Base-by-base conservation (phyloP, 2,329 filamentous ascomycete genomes). In the Fusarium tjaetaba region DNA sequence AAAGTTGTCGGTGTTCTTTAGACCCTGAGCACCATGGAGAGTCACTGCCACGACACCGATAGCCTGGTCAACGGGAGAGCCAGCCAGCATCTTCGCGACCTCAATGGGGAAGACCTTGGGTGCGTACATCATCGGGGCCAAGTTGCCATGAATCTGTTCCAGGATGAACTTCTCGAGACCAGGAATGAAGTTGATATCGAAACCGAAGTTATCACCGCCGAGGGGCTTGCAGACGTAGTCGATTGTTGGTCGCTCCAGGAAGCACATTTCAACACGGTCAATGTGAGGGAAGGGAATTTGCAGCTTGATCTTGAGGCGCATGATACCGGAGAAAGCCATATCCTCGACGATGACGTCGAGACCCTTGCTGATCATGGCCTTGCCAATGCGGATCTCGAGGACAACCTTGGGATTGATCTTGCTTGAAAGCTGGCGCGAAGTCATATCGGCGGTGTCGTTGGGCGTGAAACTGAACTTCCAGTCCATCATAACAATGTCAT, bases 401-500 rank as follows among this genome's bases (percentile, higher is more conserved):
- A 98, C 94, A 65, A 99, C 88, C 84, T 98, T 99, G 62, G 96
- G 96, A 80, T 99, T 98, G 82, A 98, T 90, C 86, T 97, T 98
- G 86, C 95, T 95, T 86, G 94, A 96, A 79, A 98, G 85, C 82
- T 99, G 96, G 69, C 93, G 91, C 5, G 92, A 87, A 4, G 96
- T 99, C 88, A 99, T 90, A 82, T 99, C 96, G 75, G 93, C 91
- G 6, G 90, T 93, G 82, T 99, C 97, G 76, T 96, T 98, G 39
- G 96, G 96, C 0, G 94, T 98, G 85, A 99, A 99, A 87, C 96
- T 98, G 84, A 99, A 99, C 79, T 97, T 97, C 96, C 96, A 99
- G 81, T 99, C 96, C 96, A 99, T 99, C 79, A 98, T 90, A 46
- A 99, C 94, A 66, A 95, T 92, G 80, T 99, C 96, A 72, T 98